Base-by-base conservation (phyloP, 192 early-diverging fungal genomes). In the Allomyces macrogynus region DNA sequence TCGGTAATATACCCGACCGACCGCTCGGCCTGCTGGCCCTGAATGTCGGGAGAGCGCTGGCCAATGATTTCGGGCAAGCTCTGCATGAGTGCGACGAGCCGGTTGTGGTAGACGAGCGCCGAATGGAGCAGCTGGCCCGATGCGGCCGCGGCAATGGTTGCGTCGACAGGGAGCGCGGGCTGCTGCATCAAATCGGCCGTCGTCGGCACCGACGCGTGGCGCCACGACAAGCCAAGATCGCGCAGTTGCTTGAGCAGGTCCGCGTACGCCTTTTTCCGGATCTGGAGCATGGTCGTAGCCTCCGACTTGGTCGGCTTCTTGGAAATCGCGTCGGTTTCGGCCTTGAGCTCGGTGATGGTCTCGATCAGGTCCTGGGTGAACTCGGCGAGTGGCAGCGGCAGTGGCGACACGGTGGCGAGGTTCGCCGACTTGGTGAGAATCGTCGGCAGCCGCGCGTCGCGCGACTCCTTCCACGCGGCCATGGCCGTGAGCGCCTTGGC, bases 201-300 rank as follows among this genome's bases (percentile, higher is more conserved):
- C 24, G 60, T 24, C 64, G 24, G 64, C 44, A 54, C 12, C 8
- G 18, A 24, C 24, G 24, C 44, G 24, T 57, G 49, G 26, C 75
- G 66, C 5, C 74, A 62, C 10, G 74, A 76, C 11, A 81, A 67
- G 23, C 90, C 90, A 49, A 91, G 67, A 23, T 79, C 69, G 26
- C 81, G 76, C 24, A 93, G 65, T 61, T 86, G 76, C 68, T 86
- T 89, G 61, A 90, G 75, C 22, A 89, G 70, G 66, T 93, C 89
- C 25, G 86, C 86, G 3, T 87, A 67, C 2, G 90, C 81, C 68
- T 87, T 89, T 71, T 87, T 57, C 16, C 49, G 49, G 3, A 57
- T n/a, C 49, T 57, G 49, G 16, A 57, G 49, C 49, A 57, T 57
- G 49, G 12, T 57, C 16, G 49, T 57, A 16, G 49, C 49, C 49